A percentile compares a stretch with the other conserved stretches of the same genome.
These are phyloP conservation scores for Candida gorgasii DNA, from an alignment of 805 yeast species.

Conservation along the genomic window DNA sequence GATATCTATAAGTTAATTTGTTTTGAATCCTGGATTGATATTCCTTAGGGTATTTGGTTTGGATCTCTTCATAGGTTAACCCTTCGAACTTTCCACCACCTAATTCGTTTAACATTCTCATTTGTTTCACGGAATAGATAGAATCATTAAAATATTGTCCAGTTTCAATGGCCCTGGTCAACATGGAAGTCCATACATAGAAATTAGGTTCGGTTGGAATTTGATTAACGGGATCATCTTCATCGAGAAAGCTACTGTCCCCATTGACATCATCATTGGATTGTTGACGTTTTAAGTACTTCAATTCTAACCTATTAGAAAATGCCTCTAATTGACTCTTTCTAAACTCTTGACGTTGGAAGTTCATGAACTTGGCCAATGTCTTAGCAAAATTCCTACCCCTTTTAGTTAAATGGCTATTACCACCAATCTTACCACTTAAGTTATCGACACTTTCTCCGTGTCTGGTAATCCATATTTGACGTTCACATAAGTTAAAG, in stretches of 20 bases:
- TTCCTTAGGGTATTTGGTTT: constrained; percentile 69
- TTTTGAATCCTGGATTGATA: constrained; percentile 72
- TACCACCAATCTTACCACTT: constrained; percentile 88
- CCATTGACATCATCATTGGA: constrained; percentile 21
- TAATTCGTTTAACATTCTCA: constrained; percentile 90
- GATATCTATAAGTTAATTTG: constrained; percentile 85
- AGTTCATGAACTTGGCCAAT: constrained; percentile 69
- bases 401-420: constrained; percentile 74
- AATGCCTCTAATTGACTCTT: constrained; percentile 57
- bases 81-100: constrained; percentile 95
- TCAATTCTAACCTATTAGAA: constrained; percentile 45
- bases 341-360: constrained; percentile 70
- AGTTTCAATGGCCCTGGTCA: constrained; percentile 75
- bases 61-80: constrained; percentile 87
- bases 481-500: constrained; percentile 85
- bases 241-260: constrained; percentile 20
- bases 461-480: constrained; percentile 93
- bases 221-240: constrained; percentile 15
- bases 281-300: constrained; percentile 34
- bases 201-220: constrained; percentile 66
- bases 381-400: constrained; percentile 77
- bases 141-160: constrained; percentile 75
- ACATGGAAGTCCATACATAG: constrained; percentile 92
- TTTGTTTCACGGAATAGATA: constrained; percentile 74
- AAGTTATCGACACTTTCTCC: constrained; percentile 91